Conservation (phyloP, 441 rosid genomes). For the Corymbia calophylla region DNA sequence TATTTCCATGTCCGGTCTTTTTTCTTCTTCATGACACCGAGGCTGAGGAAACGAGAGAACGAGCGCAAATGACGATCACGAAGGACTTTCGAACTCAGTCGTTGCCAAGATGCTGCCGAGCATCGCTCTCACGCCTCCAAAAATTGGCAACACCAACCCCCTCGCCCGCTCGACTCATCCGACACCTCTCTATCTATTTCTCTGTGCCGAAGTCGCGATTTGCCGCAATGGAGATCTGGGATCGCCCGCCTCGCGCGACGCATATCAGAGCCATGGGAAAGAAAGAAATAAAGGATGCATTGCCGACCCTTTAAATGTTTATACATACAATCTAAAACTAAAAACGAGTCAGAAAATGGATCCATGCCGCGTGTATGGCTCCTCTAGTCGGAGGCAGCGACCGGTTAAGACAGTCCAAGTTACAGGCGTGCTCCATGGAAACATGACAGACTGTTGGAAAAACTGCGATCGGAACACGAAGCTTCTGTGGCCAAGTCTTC, state of each 20-base stretch:
- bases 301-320: neutral
- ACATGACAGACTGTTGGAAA: neutral
- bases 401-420: neutral
- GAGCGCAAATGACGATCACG: neutral
- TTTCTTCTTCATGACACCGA: neutral
- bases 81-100: neutral
- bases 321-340: neutral
- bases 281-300: neutral
- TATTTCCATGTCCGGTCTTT: neutral
- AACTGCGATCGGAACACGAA: accelerated
- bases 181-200: neutral
- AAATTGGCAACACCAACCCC: neutral
- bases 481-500: neutral
- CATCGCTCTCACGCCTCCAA: neutral
- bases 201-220: neutral
- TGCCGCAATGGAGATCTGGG: neutral
- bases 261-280: neutral
- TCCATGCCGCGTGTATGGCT: neutral
- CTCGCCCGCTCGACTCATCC: neutral
- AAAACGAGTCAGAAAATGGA: neutral
- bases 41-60: neutral
- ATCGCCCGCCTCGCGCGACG: neutral
- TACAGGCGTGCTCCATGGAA: neutral
- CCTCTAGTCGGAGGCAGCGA: neutral
- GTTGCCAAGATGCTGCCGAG: neutral